Percentiles rank a stretch among this genome's conserved stretches.
Conservation (phyloP, 83 land plant species). For the Picea engelmannii region DNA sequence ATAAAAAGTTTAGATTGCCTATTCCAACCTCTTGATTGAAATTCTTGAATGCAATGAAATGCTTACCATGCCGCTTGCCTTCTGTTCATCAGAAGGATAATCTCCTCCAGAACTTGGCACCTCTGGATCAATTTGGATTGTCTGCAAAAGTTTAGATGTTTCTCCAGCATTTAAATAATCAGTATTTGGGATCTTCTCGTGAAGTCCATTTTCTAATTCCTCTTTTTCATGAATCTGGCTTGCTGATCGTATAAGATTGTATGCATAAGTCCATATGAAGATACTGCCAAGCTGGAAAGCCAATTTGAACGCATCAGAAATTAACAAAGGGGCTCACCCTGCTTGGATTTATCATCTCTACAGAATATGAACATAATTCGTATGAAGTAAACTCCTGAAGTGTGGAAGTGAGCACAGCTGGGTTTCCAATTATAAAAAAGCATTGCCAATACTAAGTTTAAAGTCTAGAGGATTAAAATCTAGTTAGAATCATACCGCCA, state of each 20-base stretch:
- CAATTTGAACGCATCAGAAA: background rate
- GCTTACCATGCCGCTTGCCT: background rate
- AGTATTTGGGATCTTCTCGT: background rate
- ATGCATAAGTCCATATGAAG: conserved; percentile 65
- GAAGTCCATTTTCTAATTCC: background rate
- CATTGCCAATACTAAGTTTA: background rate
- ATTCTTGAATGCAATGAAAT: conserved; percentile 2
- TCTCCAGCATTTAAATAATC: conserved; percentile 6
- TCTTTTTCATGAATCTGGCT: conserved; percentile 11
- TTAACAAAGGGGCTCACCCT: too few species aligned
- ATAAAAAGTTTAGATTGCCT: background rate
- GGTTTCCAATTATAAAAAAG: background rate
- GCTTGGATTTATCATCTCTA: too few species aligned
- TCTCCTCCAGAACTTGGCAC: background rate
- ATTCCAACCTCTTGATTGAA: background rate
- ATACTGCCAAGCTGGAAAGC: conserved; percentile 53
- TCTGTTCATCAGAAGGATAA: background rate
- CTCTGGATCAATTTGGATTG: background rate
- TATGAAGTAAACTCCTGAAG: background rate
- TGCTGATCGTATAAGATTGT: conserved; percentile 32
- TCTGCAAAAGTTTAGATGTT: background rate
- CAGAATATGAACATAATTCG: too few species aligned
- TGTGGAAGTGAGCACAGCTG: background rate
- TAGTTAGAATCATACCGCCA: conserved; percentile 50
- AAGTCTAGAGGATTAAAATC: background rate